phyloP scores from a whole-genome alignment of 1,139 yeast species.

The Taiozyma sp. region DNA sequence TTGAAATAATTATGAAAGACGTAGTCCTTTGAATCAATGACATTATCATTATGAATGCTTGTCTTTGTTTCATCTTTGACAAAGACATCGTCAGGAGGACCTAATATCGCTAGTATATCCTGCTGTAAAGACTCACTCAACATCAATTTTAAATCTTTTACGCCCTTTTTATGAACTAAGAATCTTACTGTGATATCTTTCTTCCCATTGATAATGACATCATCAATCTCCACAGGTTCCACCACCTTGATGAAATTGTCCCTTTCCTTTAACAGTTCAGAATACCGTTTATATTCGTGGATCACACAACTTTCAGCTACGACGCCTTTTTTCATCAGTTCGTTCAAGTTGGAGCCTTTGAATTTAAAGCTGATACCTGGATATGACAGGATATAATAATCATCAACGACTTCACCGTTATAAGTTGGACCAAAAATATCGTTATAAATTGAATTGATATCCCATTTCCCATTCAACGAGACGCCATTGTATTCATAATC shows the following conservation, averaged over 20 bases:
- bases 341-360: constrained; percentile 3
- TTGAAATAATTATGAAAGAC: constrained; percentile 51
- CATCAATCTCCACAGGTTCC: neutral
- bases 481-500: neutral
- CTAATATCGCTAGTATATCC: constrained; percentile 41
- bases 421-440: constrained; percentile 61
- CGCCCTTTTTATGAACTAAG: constrained; percentile 21
- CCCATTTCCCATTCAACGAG: constrained; percentile 6
- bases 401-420: constrained; percentile 38
- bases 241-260: neutral
- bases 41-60: constrained; percentile 31
- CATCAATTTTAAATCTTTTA: constrained; percentile 2
- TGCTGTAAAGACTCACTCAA: constrained; percentile 46
- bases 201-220: neutral
- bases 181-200: constrained; percentile 23
- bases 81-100: constrained; percentile 54
- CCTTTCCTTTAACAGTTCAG: neutral
- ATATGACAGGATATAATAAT: constrained; percentile 36
- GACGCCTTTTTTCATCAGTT: constrained; percentile 10
- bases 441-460: constrained; percentile 38
- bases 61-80: constrained; percentile 43
- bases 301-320: constrained; percentile 9
- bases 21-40: neutral
- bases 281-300: constrained; percentile 10
- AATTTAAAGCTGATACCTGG: constrained; percentile 47